Percentiles rank a stretch among this genome's conserved stretches.
phyloP scores from a whole-genome alignment of 2,329 filamentous ascomycete genomes.

The Eutypa lata region DNA sequence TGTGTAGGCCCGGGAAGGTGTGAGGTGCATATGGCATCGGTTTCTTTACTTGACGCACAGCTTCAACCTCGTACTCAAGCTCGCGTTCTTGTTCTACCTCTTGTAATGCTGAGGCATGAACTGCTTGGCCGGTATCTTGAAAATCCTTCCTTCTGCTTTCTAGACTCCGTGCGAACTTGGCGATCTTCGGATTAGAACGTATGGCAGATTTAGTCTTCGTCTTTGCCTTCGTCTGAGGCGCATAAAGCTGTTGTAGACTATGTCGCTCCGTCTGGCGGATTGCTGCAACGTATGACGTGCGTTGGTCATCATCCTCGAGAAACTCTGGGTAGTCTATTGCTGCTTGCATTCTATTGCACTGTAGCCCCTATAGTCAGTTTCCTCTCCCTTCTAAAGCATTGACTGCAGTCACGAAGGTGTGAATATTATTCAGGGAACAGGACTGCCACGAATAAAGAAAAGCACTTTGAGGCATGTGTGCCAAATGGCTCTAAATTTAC shows the following conservation, averaged over 20 bases:
- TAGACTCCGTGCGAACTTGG: conserved; percentile 30
- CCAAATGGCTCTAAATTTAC: no score
- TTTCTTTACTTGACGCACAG: conserved; percentile 52
- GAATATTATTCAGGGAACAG: no score
- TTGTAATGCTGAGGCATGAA: conserved; percentile 50
- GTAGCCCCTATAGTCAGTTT: no score
- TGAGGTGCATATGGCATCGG: conserved; percentile 37
- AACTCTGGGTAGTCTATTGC: conserved; percentile 39
- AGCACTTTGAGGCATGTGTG: no score
- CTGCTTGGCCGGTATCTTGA: conserved; percentile 37
- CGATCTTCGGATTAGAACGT: conserved; percentile 17
- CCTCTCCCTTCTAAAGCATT: no score
- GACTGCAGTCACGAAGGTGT: no score
- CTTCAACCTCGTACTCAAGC: conserved; percentile 56
- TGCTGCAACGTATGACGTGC: conserved; percentile 37
- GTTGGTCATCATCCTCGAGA: conserved; percentile 30
- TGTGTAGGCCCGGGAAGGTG: conserved; percentile 43
- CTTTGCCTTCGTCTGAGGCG: conserved; percentile 20
- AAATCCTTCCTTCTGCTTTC: conserved; percentile 24
- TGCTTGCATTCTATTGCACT: conserved; percentile 51
- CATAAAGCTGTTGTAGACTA: conserved; percentile 57
- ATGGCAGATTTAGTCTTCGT: conserved; percentile 17
- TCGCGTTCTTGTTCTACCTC: conserved; percentile 61
- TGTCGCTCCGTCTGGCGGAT: conserved; percentile 54
- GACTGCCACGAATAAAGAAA: no score